Evolutionary conservation across 768 basidiomycete genomes (phyloP).

Genomic region (Podaxis carcinomalis): DNA sequence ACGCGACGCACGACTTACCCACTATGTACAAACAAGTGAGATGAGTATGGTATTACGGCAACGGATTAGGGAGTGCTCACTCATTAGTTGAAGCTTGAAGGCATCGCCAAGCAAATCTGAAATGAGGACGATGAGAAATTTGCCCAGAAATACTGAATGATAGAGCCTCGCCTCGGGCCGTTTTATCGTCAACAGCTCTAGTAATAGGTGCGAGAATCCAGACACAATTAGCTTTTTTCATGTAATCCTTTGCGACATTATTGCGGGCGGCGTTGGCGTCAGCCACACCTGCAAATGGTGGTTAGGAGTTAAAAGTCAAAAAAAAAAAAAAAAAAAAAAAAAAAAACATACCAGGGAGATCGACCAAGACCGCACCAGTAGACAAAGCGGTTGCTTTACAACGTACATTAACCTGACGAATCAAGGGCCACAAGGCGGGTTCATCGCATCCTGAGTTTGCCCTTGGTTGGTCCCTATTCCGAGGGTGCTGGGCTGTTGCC

Average conservation of each 20-base stretch:
- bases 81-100: conserved; percentile 59
- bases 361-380: conserved; percentile 60
- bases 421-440: conserved; percentile 58
- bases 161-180: conserved; percentile 42
- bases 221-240: conserved; percentile 61
- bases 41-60: conserved; percentile 7
- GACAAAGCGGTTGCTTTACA: conserved; percentile 47
- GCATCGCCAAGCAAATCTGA: conserved; percentile 61
- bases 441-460: conserved; percentile 16
- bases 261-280: conserved; percentile 64
- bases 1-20: conserved; percentile 31
- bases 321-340: neutral
- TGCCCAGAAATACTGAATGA: neutral
- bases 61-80: conserved; percentile 27
- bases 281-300: conserved; percentile 38
- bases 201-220: conserved; percentile 69
- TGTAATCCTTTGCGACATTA: conserved; percentile 60
- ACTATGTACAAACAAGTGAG: conserved; percentile 21
- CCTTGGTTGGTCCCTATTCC: conserved; percentile 10
- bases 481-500: conserved; percentile 18
- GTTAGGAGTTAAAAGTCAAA: neutral
- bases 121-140: neutral
- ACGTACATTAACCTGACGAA: conserved; percentile 57
- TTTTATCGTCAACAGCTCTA: conserved; percentile 61
- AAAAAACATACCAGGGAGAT: conserved; percentile 47